Evolutionary conservation across 805 yeast species (phyloP).

Genomic region (Lipomyces oligophaga): DNA sequence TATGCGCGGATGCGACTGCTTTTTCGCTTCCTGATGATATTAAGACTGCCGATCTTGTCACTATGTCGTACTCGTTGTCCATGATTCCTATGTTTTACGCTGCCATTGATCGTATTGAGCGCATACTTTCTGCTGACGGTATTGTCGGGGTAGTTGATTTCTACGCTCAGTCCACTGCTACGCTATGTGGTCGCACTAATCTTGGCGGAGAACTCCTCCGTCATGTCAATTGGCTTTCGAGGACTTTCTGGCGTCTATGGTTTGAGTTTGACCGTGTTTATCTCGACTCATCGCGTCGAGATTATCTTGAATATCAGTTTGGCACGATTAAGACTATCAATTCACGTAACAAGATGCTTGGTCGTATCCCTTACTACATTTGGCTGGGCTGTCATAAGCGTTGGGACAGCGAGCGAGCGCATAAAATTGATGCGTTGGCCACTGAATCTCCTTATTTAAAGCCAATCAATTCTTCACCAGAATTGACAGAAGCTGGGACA

Average conservation of each 20-base stretch:
- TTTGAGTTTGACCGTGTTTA: slow-evolving; percentile 79
- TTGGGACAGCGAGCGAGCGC: slow-evolving; percentile 47
- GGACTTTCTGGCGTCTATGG: slow-evolving; percentile 86
- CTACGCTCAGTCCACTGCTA: slow-evolving; percentile 67
- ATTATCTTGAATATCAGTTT: slow-evolving; percentile 74
- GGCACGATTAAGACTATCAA: slow-evolving; percentile 77
- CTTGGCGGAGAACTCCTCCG: slow-evolving; percentile 73
- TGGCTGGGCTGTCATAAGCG: slow-evolving; percentile 74
- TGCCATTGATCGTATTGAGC: slow-evolving; percentile 62
- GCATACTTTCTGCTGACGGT: slow-evolving; percentile 54
- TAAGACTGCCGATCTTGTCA: slow-evolving; percentile 59
- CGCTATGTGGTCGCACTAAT: slow-evolving; percentile 62
- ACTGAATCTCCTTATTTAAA: slow-evolving; percentile 74
- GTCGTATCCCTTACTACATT: slow-evolving; percentile 75
- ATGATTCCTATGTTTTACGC: slow-evolving; percentile 78
- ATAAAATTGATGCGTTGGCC: slow-evolving; percentile 63
- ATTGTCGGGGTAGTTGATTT: slow-evolving; percentile 71
- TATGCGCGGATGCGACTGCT: slow-evolving; percentile 72
- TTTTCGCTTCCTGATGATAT: slow-evolving; percentile 48
- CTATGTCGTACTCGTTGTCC: slow-evolving; percentile 75
- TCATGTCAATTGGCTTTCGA: slow-evolving; percentile 68
- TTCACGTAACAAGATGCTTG: slow-evolving; percentile 58
- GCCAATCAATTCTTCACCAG: slow-evolving; percentile 26
- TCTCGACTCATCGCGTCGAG: slow-evolving; percentile 76
- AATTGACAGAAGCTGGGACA: slow-evolving; percentile 12